Percentiles rank a stretch among this genome's conserved stretches.
These are phyloP conservation scores for Talaromyces pinophilus DNA, from an alignment of 2,329 filamentous ascomycete species.

Conservation along the genomic window DNA sequence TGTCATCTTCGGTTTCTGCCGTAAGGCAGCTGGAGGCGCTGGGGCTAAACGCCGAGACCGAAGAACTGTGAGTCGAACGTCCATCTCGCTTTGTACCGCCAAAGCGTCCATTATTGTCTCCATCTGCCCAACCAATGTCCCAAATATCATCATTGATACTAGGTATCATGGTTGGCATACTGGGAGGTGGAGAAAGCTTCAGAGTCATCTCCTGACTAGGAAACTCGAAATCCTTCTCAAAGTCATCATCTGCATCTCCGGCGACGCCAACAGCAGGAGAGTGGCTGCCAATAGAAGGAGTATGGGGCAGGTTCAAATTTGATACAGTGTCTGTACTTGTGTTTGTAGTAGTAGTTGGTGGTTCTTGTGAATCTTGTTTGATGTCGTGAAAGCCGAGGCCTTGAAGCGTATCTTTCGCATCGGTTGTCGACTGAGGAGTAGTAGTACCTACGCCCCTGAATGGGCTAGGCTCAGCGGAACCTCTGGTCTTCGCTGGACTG, in stretches of 20 bases:
- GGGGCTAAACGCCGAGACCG: conserved; percentile 84
- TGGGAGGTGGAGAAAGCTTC: conserved; percentile 60
- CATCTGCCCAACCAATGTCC: conserved; percentile 83
- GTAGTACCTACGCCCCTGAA: conserved; percentile 3
- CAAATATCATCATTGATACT: conserved; percentile 70
- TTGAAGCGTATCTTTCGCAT: not conserved
- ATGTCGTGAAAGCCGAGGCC: conserved; percentile 10
- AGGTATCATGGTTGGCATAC: conserved; percentile 63
- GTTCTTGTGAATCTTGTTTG: conserved; percentile 5
- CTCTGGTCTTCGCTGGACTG: conserved; percentile 42
- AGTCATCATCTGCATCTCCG: conserved; percentile 65
- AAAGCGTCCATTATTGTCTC: conserved; percentile 85
- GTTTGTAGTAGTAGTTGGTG: conserved; percentile 17
- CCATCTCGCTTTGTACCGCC: conserved; percentile 80
- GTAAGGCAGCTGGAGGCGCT: conserved; percentile 91
- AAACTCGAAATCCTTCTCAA: conserved; percentile 72
- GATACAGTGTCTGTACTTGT: conserved; percentile 10
- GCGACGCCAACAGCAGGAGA: conserved; percentile 7
- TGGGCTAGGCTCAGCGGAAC: conserved; percentile 21
- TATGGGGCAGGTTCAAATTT: conserved; percentile 1
- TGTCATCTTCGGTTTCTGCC: conserved; percentile 89
- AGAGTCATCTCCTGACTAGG: conserved; percentile 65
- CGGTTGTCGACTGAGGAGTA: conserved; percentile 13
- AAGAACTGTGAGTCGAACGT: conserved; percentile 81
- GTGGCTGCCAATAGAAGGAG: conserved; percentile 5